Evolutionary conservation across 1,284 basidiomycete species (phyloP).

Genomic region (Cystobasidium slooffiae): DNA sequence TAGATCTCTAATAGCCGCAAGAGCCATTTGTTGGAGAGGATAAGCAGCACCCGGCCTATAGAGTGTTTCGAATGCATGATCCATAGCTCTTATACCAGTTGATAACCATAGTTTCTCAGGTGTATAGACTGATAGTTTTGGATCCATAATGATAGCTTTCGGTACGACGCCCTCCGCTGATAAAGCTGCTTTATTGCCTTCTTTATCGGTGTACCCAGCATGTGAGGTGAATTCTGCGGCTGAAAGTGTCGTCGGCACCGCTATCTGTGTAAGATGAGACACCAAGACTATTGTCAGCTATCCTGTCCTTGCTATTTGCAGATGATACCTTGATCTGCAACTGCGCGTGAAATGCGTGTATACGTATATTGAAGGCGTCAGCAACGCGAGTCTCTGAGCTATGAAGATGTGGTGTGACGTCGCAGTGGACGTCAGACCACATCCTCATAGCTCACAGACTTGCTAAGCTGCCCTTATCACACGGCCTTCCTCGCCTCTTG

Average conservation of each 20-base stretch:
- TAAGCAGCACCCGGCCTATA: slow-evolving; percentile 66
- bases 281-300: too few relatives aligned
- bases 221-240: slow-evolving; percentile 72
- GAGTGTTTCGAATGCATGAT: slow-evolving; percentile 77
- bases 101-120: slow-evolving; percentile 79
- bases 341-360: too few relatives aligned
- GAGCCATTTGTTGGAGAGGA: slow-evolving; percentile 60
- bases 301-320: too few relatives aligned
- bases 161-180: slow-evolving; percentile 61
- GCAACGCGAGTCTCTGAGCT: too few relatives aligned
- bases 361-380: too few relatives aligned
- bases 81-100: slow-evolving; percentile 64
- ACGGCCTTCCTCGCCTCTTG: neutral
- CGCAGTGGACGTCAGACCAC: neutral
- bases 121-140: slow-evolving; percentile 71
- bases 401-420: too few relatives aligned
- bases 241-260: slow-evolving; percentile 78
- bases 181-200: slow-evolving; percentile 69
- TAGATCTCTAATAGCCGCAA: slow-evolving; percentile 64
- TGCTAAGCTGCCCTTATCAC: too few relatives aligned
- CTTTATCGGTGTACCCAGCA: slow-evolving; percentile 70
- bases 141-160: slow-evolving; percentile 71
- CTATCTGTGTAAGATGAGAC: slow-evolving; percentile 57
- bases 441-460: neutral
- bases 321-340: too few relatives aligned